Conservation (phyloP, 1,284 basidiomycete genomes). For the Sanguinoderma infundibulare region DNA sequence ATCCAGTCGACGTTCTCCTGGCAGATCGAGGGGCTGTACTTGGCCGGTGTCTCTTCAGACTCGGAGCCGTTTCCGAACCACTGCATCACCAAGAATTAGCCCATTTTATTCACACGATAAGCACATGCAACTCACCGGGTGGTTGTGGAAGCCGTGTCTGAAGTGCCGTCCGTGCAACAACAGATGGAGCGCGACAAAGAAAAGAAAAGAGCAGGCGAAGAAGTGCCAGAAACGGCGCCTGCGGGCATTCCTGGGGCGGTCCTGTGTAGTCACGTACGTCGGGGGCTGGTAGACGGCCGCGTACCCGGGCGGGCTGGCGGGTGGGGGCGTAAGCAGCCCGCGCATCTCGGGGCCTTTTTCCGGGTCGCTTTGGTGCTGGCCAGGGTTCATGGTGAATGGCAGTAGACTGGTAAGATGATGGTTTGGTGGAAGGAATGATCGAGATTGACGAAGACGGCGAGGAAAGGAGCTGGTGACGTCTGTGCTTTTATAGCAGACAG, state of each 20-base stretch:
- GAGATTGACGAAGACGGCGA: background rate
- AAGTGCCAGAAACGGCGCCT: conserved; percentile 25
- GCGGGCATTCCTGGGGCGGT: conserved; percentile 10
- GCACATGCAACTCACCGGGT: background rate
- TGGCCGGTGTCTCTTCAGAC: background rate
- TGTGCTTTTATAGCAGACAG: too few relatives aligned
- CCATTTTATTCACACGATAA: too few relatives aligned
- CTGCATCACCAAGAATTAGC: background rate
- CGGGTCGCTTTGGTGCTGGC: background rate
- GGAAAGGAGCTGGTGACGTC: background rate
- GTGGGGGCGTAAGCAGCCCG: background rate
- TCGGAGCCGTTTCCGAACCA: background rate
- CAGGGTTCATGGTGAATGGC: background rate
- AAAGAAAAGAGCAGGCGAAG: conserved; percentile 10
- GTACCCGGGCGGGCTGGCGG: background rate
- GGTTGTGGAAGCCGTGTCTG: background rate
- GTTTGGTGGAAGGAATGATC: background rate
- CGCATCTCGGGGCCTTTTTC: background rate
- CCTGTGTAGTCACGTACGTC: background rate
- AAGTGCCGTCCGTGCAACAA: conserved; percentile 4
- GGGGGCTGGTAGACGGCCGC: background rate
- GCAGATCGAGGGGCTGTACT: background rate
- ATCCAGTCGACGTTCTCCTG: background rate
- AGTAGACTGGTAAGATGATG: background rate
- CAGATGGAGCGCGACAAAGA: conserved; percentile 9